Evolutionary conservation across 305 asterid species (phyloP).

Genomic region (Fraxinus baroniana): DNA sequence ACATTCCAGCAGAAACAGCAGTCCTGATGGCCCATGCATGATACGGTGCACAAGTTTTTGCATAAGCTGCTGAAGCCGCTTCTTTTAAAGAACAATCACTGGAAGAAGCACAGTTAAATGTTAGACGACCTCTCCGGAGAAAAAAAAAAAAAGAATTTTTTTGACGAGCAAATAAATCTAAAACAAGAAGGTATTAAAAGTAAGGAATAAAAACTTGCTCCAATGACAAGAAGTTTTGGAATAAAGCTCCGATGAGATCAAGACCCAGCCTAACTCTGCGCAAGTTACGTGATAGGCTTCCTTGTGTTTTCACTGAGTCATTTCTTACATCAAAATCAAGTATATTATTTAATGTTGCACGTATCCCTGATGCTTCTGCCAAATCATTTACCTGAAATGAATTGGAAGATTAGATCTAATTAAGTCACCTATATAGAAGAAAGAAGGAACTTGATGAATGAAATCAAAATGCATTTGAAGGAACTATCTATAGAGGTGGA

Average conservation of each 20-base stretch:
- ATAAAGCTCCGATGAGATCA: conserved; percentile 82
- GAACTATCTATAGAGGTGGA: background rate
- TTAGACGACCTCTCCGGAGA: background rate
- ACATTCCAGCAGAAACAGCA: conserved; percentile 96
- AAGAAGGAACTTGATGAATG: background rate
- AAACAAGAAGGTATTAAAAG: background rate
- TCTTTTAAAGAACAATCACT: conserved; percentile 67
- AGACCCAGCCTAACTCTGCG: conserved; percentile 98
- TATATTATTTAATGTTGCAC: conserved; percentile 49
- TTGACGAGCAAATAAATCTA: background rate
- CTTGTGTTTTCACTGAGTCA: conserved; percentile 66
- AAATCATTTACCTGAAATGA: conserved; percentile 68
- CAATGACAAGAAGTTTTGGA: conserved; percentile 76
- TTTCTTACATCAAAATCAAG: conserved; percentile 64
- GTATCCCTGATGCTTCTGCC: conserved; percentile 56
- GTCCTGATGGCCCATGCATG: conserved; percentile 94
- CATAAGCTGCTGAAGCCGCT: conserved; percentile 79
- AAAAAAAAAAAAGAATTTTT: background rate
- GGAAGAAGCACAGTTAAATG: conserved; percentile 20
- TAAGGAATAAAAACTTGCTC: conserved; percentile 47
- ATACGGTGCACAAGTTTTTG: conserved; percentile 82
- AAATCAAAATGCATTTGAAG: background rate
- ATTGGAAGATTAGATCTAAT: background rate
- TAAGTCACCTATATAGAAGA: background rate
- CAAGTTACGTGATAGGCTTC: conserved; percentile 86